Base-by-base conservation (phyloP, 2,329 filamentous ascomycete species). In the Colletotrichum chlorophyti region DNA sequence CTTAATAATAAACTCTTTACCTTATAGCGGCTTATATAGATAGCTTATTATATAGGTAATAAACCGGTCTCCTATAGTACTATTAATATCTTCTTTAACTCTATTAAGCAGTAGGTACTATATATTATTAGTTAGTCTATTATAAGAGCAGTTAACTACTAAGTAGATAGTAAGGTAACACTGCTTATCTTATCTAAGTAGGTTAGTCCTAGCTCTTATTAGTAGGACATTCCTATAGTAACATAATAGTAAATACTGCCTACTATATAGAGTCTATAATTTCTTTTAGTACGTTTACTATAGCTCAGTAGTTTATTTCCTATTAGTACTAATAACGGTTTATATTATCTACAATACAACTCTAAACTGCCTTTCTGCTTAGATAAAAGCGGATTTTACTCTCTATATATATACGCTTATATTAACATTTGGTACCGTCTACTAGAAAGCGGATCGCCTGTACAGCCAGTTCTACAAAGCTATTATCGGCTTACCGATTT, bases 91-190 rank as follows among this genome's bases (percentile, higher is more conserved):
- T 26, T 35, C 26, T 23, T 27, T 52, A 7, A 52, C 49, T 29
- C 21, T 42, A 21, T 52, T 14, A 14, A 52, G 23, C 19, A 29
- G 38, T 21, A 23, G 38, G 11, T 52, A 52, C 49, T 23, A 42
- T 12, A 29, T 43, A n/a, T 52, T 15, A 21, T 43, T 11, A 9
- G 23, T 43, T 21, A 52, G 29, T 12, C 49, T 21, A n/a, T 14
- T 14, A 12, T 43, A 8, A 6, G 49, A 38, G 12, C 27, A 52
- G 21, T 43, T 52, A 29, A 52, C 32, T 4, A 32, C 45, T 17
- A 48, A 32, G 23, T 23, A 48, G 45, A 48, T 48, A n/a, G 45
- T 23, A 17, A 38, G 38, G 38, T 29, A 52, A 38, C 38, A 52
- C 12, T 17, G 49, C 38, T 52, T 15, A 15, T 43, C 29, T 43